Evolutionary conservation across 106 monocot species (phyloP), one percentile per base, ranked within the genome.

Genomic region (Allium fistulosum): DNA sequence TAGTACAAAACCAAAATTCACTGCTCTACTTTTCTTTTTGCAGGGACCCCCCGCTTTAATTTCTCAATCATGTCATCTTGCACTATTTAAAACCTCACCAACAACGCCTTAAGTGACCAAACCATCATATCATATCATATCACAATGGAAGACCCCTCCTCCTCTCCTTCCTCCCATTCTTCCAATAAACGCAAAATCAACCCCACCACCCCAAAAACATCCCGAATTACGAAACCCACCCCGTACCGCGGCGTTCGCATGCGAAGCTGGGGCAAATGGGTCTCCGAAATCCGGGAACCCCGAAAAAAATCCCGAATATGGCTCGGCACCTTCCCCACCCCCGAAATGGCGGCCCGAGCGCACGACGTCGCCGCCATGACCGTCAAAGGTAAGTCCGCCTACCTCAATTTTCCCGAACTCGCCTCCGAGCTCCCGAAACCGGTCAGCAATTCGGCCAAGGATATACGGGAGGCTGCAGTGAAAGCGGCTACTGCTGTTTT

Each of bases 241-340:
- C 37, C 37, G 37, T 94, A 94, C 80, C 83, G 84, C 52, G 94
- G 94, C 4, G 94, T 94, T 7, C 81, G 94, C 10, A 94, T 90
- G 94, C 86, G 94, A 18, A 94, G 76, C 58, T 94, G 94, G 90
- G 94, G 94, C 0, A 84, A 84, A 47, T 94, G 94, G 94, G 94
- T 94, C 53, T 94, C 94, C 0, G 94, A 94, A 70, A 94, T 94
- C 69, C 80, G 94, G 8, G 94, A 94, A 70, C 94, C 94, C 14
- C 27, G 86, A 11, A 94, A 94, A 80, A 94, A 94, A 68, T 90
- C 94, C 1, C 51, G 94, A 52, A 94, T 94, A 27, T 94, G 94
- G 94, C 83, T 94, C 9, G 94, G 94, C 12, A 94, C 94, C 1
- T 94, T 90, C 75, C 75, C 83, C 14, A 90, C 86, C 2, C 89